These are phyloP conservation scores for Aureoboletus auriporus DNA, from an alignment of 768 basidiomycete genomes.

Conservation along the genomic window DNA sequence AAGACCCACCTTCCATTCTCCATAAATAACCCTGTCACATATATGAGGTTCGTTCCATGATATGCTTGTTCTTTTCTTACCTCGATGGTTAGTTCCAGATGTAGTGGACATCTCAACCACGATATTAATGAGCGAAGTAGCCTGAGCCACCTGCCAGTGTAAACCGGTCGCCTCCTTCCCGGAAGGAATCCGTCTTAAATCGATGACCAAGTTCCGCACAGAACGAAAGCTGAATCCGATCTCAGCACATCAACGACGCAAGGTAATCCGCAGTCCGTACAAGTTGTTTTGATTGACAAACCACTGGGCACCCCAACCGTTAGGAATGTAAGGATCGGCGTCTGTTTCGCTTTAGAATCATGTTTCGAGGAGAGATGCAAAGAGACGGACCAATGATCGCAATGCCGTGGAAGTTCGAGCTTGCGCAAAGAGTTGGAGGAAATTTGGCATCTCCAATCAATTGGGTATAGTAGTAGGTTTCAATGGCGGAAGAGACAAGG, in stretches of 20 bases:
- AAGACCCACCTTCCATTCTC: constrained; percentile 56
- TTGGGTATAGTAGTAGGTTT: constrained; percentile 74
- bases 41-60: neutral
- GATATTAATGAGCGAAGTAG: constrained; percentile 70
- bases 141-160: constrained; percentile 82
- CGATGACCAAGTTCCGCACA: constrained; percentile 71
- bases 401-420: constrained; percentile 57
- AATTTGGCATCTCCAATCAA: constrained; percentile 69
- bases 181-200: constrained; percentile 53
- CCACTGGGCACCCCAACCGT: constrained; percentile 34
- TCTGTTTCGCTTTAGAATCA: constrained; percentile 35
- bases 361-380: neutral
- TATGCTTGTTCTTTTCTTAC: constrained; percentile 28
- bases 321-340: constrained; percentile 65
- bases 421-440: constrained; percentile 68
- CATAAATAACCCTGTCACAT: constrained; percentile 54
- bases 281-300: constrained; percentile 22
- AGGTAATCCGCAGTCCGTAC: constrained; percentile 3
- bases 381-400: constrained; percentile 62
- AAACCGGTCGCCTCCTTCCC: constrained; percentile 55
- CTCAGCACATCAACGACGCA: neutral
- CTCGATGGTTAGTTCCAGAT: constrained; percentile 62
- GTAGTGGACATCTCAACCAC: constrained; percentile 65
- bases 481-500: constrained; percentile 58
- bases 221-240: constrained; percentile 52